Evolutionary conservation across 208 protist species (phyloP).

Genomic region (Herpetomonas tarakana): DNA sequence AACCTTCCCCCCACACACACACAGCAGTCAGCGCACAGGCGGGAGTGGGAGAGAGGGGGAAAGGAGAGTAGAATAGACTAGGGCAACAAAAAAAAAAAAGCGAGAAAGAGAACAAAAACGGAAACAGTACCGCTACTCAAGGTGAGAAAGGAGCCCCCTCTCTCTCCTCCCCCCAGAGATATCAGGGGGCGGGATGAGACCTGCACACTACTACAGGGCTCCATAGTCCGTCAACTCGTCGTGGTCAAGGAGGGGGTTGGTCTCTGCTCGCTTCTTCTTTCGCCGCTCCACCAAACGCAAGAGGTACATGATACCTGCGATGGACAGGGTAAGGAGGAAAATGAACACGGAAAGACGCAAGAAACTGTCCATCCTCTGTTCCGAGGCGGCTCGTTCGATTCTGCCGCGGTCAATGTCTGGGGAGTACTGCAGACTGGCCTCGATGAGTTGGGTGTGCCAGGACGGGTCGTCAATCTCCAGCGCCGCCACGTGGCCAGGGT

Average conservation of each 20-base stretch:
- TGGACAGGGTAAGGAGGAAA: slow-evolving; percentile 17
- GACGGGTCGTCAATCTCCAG: slow-evolving; percentile 78
- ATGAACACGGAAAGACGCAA: slow-evolving; percentile 25
- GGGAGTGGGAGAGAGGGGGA: background rate
- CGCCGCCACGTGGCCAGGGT: slow-evolving; percentile 81
- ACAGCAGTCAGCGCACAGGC: slow-evolving; percentile 5
- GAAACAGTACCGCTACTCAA: too few species aligned
- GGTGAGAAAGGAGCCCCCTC: too few species aligned
- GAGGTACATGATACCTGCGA: slow-evolving; percentile 16
- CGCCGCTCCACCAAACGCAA: slow-evolving; percentile 23
- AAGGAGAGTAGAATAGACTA: slow-evolving; percentile 2
- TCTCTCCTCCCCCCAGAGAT: too few species aligned
- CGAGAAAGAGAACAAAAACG: slow-evolving; percentile 3
- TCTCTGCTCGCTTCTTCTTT: slow-evolving; percentile 17
- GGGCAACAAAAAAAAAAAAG: slow-evolving; percentile 7
- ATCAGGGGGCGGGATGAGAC: too few species aligned
- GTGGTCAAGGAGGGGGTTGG: too few species aligned
- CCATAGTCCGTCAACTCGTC: too few species aligned
- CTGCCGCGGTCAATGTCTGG: slow-evolving; percentile 1
- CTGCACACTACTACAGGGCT: too few species aligned
- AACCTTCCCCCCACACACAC: too few species aligned
- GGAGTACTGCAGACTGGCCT: slow-evolving; percentile 40
- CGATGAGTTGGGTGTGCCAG: slow-evolving; percentile 73
- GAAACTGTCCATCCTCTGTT: slow-evolving; percentile 11
- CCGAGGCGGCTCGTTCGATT: slow-evolving; percentile 8